Evolutionary conservation across 1,284 basidiomycete species (phyloP).

Genomic region (Pseudomicrostroma phylloplanum): DNA sequence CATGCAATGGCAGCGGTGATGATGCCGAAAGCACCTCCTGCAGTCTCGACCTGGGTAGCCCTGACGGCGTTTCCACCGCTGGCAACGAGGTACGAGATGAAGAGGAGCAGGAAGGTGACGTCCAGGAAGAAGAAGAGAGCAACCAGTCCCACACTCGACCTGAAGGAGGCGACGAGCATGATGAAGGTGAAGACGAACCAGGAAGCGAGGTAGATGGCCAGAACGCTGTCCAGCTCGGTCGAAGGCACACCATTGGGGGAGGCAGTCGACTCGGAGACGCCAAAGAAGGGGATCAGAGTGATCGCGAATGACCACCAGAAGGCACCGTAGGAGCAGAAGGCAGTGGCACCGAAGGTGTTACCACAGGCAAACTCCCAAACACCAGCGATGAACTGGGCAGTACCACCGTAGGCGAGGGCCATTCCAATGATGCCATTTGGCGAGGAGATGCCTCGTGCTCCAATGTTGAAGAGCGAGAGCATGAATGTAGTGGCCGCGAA

Average conservation of each 20-base stretch:
- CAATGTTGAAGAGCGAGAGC: slow-evolving; percentile 52
- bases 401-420: slow-evolving; percentile 60
- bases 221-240: slow-evolving; percentile 21
- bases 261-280: slow-evolving; percentile 20
- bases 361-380: slow-evolving; percentile 67
- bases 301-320: slow-evolving; percentile 42
- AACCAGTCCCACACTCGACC: slow-evolving; percentile 48
- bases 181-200: slow-evolving; percentile 48
- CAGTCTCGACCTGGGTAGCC: slow-evolving; percentile 23
- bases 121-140: slow-evolving; percentile 68
- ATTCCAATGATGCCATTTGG: slow-evolving; percentile 38
- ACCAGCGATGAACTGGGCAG: slow-evolving; percentile 62
- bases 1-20: slow-evolving; percentile 39
- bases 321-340: slow-evolving; percentile 51
- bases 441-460: slow-evolving; percentile 36
- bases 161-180: slow-evolving; percentile 30
- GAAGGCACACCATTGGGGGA: slow-evolving; percentile 22
- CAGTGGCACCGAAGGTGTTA: slow-evolving; percentile 61
- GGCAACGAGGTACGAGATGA: slow-evolving; percentile 31
- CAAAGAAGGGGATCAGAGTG: slow-evolving; percentile 42
- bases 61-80: slow-evolving; percentile 14
- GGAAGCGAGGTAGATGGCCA: slow-evolving; percentile 30
- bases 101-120: slow-evolving; percentile 55
- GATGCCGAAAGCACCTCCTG: slow-evolving; percentile 34
- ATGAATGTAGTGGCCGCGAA: slow-evolving; percentile 57